Base-by-base conservation (phyloP, 371 early-diverging fungal species). In the Nematocida parisii region DNA sequence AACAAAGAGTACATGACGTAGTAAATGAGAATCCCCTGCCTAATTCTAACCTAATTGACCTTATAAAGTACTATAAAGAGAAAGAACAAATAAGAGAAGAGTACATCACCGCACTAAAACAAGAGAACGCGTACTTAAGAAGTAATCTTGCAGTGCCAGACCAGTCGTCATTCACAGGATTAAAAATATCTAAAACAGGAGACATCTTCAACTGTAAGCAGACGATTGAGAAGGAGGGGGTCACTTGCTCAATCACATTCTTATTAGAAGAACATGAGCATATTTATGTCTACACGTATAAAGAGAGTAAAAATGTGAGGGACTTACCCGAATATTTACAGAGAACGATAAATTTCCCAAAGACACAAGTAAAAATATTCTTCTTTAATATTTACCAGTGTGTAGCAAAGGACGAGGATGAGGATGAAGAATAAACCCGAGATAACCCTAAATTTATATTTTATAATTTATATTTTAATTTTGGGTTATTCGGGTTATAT, bases 311-410 rank as follows among this genome's bases (percentile, higher is more conserved):
- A 56, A 68, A 66, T 24, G 82, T 82, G 24, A 54, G 74, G 9
- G 80, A 75, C 15, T 57, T 83, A 11, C 82, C 83, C 6, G 82
- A 74, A 18, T 80, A 72, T 40, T 66, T 85, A 9, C 46, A 62
- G 11, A 77, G 83, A 50, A 81, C 81, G 33, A 85, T 85, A 40
- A 72, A 73, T 45, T 85, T 85, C 61, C 75, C 73, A 11, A 60
- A 75, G 50, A 58, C 58, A 15, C 83, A 85, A 61, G 39, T 85
- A 50, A 66, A 75, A 27, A 66, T 72, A 18, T 85, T 85, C 67
- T 85, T 85, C 73, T 85, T 81, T 70, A 85, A 83, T 47, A 73
- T 85, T 13, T 75, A 75, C 67, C 68, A 75, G 42, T 64, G 64
- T 40, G 62, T 75, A n/a, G 66, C 62, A 5, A 64, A 47, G 47